Evolutionary conservation across 192 early-diverging fungal genomes (phyloP).

Genomic region (Backusella tarrabulga): DNA sequence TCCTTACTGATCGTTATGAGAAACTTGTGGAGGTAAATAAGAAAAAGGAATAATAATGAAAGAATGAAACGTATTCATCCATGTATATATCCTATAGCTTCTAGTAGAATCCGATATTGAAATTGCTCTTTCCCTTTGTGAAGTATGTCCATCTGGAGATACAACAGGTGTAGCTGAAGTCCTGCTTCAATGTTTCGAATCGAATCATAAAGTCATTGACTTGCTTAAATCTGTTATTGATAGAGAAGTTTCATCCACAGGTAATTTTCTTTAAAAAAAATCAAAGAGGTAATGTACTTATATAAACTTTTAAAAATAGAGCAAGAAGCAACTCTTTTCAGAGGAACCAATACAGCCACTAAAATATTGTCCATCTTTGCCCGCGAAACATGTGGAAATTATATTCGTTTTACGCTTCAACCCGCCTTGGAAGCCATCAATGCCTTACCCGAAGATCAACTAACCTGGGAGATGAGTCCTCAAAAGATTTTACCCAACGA

Average conservation of each 20-base stretch:
- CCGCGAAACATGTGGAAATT: constrained; percentile 71
- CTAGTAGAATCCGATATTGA: constrained; percentile 58
- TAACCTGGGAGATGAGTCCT: constrained; percentile 87
- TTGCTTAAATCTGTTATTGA: constrained; percentile 66
- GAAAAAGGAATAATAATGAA: constrained; percentile 20
- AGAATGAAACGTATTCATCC: neutral
- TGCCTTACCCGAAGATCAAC: constrained; percentile 33
- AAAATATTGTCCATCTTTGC: constrained; percentile 78
- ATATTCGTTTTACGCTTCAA: constrained; percentile 72
- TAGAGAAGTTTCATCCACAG: constrained; percentile 69
- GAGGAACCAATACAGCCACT: constrained; percentile 87
- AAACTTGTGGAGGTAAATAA: constrained; percentile 55
- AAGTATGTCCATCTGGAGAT: constrained; percentile 70
- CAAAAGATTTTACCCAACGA: constrained; percentile 64
- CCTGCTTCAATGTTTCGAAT: constrained; percentile 69
- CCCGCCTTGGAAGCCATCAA: constrained; percentile 64
- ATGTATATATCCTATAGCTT: constrained; percentile 18
- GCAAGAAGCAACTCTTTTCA: constrained; percentile 75
- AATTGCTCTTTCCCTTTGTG: constrained; percentile 65
- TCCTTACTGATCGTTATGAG: constrained; percentile 57
- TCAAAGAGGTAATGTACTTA: neutral
- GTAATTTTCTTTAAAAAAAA: constrained; percentile 28
- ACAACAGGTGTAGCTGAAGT: constrained; percentile 68
- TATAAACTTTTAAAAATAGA: constrained; percentile 2
- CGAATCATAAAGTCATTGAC: constrained; percentile 47